A percentile compares a stretch with the other conserved stretches of the same genome.
phyloP scores from a whole-genome alignment of 2,329 filamentous ascomycete genomes.

The Hyphodiscus sp. region DNA sequence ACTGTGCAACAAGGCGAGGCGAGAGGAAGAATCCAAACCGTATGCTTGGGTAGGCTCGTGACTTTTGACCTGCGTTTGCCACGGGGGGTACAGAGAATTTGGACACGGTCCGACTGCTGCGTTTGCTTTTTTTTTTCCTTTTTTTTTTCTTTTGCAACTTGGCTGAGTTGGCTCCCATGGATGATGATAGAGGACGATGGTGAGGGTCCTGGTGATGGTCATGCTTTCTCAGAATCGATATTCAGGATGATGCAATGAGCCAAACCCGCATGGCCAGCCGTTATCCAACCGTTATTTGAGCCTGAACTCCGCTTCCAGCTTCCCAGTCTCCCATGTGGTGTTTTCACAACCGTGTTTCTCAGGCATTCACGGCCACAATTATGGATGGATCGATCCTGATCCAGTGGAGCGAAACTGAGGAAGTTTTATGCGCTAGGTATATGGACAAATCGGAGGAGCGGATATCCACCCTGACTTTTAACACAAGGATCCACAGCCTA shows the following conservation, averaged over 20 bases:
- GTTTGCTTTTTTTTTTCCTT: neutral
- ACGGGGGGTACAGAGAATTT: neutral
- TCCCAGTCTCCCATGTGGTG: neutral
- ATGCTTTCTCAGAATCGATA: neutral
- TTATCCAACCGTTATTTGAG: neutral
- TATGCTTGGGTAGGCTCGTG: no score
- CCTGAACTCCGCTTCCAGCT: neutral
- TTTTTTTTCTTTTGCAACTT: neutral
- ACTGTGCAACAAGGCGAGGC: neutral
- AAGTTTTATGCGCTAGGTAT: slow-evolving; percentile 12
- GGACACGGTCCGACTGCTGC: neutral
- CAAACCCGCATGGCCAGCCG: neutral
- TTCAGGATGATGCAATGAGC: no score
- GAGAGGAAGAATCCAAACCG: neutral
- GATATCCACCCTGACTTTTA: neutral
- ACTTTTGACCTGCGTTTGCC: slow-evolving; percentile 2
- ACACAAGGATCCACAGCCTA: neutral
- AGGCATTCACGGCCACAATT: neutral
- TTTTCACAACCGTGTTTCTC: neutral
- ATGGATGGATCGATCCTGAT: neutral
- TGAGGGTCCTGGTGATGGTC: no score
- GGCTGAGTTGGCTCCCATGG: no score
- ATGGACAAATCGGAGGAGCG: slow-evolving; percentile 7
- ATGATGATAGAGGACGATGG: no score
- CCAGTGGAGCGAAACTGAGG: neutral